phyloP scores from a whole-genome alignment of 2,329 filamentous ascomycete species.

The Aspergillus chevalieri region DNA sequence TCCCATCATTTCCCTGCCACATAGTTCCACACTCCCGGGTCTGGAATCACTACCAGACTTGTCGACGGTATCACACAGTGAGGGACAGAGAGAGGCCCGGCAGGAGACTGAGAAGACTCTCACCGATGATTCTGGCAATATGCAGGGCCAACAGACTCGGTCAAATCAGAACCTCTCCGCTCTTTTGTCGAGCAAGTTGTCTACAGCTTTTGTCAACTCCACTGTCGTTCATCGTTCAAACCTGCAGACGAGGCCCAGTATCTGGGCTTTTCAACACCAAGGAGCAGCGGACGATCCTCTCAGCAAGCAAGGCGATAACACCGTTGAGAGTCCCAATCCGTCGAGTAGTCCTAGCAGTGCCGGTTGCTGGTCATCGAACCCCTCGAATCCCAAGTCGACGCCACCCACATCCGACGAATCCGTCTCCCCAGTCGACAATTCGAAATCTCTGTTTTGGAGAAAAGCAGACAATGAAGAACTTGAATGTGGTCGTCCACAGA shows the following conservation, averaged over 20 bases:
- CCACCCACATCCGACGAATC: slow-evolving; percentile 30
- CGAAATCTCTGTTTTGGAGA: slow-evolving; percentile 4
- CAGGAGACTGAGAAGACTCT: background rate
- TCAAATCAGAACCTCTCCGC: slow-evolving; percentile 26
- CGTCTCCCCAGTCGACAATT: slow-evolving; percentile 14
- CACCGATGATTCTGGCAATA: background rate
- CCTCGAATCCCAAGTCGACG: slow-evolving; percentile 26
- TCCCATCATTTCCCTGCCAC: background rate
- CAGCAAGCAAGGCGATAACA: slow-evolving; percentile 21
- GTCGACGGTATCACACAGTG: background rate
- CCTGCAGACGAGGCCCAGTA: slow-evolving; percentile 27
- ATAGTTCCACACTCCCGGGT: background rate
- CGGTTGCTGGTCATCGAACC: slow-evolving; percentile 13
- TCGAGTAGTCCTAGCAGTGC: slow-evolving; percentile 25
- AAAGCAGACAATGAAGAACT: slow-evolving; percentile 1
- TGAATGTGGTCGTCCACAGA: slow-evolving; percentile 1
- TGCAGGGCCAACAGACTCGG: slow-evolving; percentile 9
- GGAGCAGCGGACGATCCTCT: slow-evolving; percentile 4
- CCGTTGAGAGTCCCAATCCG: slow-evolving; percentile 28
- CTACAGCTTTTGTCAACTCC: slow-evolving; percentile 32
- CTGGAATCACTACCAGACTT: background rate
- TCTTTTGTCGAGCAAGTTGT: slow-evolving; percentile 32
- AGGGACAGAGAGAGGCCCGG: background rate
- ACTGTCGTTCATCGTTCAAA: slow-evolving; percentile 37
- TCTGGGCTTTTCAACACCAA: slow-evolving; percentile 18